Evolutionary conservation across 345 rosid species (phyloP), one percentile per base, ranked within the genome.

Genomic region (Heritiera fomes): DNA sequence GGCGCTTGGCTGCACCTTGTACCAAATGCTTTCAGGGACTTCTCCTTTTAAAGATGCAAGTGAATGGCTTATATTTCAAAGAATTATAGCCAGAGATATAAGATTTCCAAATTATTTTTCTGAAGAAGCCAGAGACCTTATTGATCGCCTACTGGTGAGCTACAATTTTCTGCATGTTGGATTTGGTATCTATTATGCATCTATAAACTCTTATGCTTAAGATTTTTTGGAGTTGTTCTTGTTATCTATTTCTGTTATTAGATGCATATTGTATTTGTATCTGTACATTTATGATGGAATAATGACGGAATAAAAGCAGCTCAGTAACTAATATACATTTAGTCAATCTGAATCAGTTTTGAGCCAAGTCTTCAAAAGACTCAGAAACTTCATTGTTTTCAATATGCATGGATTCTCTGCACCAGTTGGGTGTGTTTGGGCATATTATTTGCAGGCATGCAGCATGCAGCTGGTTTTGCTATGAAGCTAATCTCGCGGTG

Each of bases 11-110:
- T 95, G 99, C 90, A 95, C 95, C 34, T 87, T 95, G 84, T 95
- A 91, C 93, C 99, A 95, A 92, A 93, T 95, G 99, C 99, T 96
- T 89, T 94, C 98, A 47, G 99, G 99, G 85, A 88, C 94, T 79
- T 94, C 99, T 79, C 98, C 99, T 66, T 96, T 96, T 85, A 96
- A 91, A 82, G 99, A 94, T 88, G 87, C 98, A 46, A 96, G 99
- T 83, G 99, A 96, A 89, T 92, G 99, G 98, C 93, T 94, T 69
- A 96, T 93, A 76, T 96, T 96, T 86, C 99, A 94, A 87, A 90
- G 93, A 85, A 94, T 96, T 78, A 91, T 94, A 58, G 99, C 98
- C 15, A 86, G 98, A 84, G 99, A 96, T 75, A 82, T 96, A 86
- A 85, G 92, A 81, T 94, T 96, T 81, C 99, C 98, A 20, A 84